Base-by-base conservation (phyloP, 179 eudicot species). In the Silene coronaria region DNA sequence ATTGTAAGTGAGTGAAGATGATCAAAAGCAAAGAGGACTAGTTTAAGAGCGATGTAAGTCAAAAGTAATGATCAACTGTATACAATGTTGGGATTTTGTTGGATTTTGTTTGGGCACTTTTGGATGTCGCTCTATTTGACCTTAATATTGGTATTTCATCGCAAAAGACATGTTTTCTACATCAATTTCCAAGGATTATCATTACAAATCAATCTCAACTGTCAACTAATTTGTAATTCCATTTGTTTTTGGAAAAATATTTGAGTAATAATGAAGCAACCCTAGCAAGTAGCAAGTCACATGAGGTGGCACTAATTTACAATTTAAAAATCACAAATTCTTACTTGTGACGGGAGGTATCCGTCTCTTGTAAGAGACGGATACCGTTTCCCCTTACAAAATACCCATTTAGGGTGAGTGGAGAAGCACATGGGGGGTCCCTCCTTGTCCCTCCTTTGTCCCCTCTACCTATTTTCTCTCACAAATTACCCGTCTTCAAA, bases 61-160 rank as follows among this genome's bases (percentile, higher is more conserved):
- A 72, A 77, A 77, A 64, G 76, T 32, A 34, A 77, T 72, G 21
- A 66, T 72, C 1, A 8, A 16, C 27, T 21, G 69, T 48, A 21
- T 60, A 26, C n/a, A 70, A 70, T 72, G 64, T 71, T 28, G 21
- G 74, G 46, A 55, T 55, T 16, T 57, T 72, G 75, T 72, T 72
- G 5, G 75, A 57, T 75, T 65, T 46, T 75, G 68, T 71, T 42
- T 70, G 73, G 73, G 66, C 66, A 72, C 75, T 57, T 72, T 72
- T 2, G 30, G 16, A 53, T 71, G 42, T 71, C 38, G 4, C 11
- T 13, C 74, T 21, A 71, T 71, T 72, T 72, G 75, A 72, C 75
- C 75, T 72, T 72, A 19, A 30, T 55, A 2, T 23, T 8, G n/a
- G n/a, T n/a, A 42, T 38, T 17, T 4, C 7, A 7, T 51, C n/a